These are phyloP conservation scores for Pseudogymnoascus sp. DNA, from an alignment of 2,329 filamentous ascomycete species.

Conservation along the genomic window DNA sequence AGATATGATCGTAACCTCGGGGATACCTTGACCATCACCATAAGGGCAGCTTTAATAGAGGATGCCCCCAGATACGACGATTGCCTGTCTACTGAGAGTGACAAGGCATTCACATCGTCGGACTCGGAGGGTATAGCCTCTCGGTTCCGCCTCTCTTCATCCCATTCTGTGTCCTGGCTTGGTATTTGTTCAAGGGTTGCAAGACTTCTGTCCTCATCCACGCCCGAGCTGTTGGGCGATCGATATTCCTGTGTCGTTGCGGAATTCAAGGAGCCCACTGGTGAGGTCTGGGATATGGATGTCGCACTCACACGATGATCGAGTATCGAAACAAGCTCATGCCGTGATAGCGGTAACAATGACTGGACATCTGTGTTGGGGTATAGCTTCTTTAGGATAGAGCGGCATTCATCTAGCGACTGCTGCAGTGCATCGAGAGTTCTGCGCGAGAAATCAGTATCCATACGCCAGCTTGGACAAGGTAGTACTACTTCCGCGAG, in stretches of 20 bases:
- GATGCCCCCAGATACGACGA: slow-evolving; percentile 64
- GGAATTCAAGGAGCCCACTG: slow-evolving; percentile 46
- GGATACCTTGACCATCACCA: slow-evolving; percentile 53
- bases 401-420: slow-evolving; percentile 46
- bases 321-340: slow-evolving; percentile 50
- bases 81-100: slow-evolving; percentile 47
- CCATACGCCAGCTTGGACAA: background rate
- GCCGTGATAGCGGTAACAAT: slow-evolving; percentile 53
- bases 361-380: slow-evolving; percentile 43
- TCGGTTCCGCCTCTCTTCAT: slow-evolving; percentile 49
- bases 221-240: slow-evolving; percentile 41
- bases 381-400: slow-evolving; percentile 6
- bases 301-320: slow-evolving; percentile 32
- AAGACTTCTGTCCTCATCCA: slow-evolving; percentile 38
- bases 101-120: slow-evolving; percentile 63
- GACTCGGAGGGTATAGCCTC: slow-evolving; percentile 54
- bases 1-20: slow-evolving; percentile 41
- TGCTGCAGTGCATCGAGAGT: slow-evolving; percentile 56
- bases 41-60: slow-evolving; percentile 64
- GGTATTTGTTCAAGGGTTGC: slow-evolving; percentile 60
- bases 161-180: slow-evolving; percentile 53
- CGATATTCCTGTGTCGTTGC: slow-evolving; percentile 40
- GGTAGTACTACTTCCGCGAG: slow-evolving; percentile 55
- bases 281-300: slow-evolving; percentile 36
- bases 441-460: slow-evolving; percentile 25